Percentiles rank a stretch among this genome's conserved stretches.
Conservation (phyloP, 495 filamentous ascomycete genomes). For the Aspergillus sparsus region DNA sequence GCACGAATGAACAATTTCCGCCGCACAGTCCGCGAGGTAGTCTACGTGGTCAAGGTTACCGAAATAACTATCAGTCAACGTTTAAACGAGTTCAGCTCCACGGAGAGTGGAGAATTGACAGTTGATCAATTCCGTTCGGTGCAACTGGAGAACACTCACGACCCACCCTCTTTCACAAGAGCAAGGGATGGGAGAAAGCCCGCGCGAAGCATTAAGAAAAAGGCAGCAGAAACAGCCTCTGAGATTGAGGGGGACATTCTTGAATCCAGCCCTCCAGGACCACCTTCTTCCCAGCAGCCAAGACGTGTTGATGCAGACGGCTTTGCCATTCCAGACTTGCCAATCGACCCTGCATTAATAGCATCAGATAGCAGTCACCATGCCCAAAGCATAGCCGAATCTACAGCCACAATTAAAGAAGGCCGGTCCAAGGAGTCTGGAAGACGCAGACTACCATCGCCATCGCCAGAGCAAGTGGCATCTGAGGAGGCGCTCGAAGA, state of each 20-base stretch:
- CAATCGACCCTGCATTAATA: conserved; percentile 47
- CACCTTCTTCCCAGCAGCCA: conserved; percentile 28
- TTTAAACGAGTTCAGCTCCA: conserved; percentile 83
- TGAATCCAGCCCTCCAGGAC: conserved; percentile 1
- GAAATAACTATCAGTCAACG: conserved; percentile 87
- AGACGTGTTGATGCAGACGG: conserved; percentile 49
- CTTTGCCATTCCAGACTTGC: conserved; percentile 50
- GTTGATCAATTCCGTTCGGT: conserved; percentile 83
- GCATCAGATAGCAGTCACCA: conserved; percentile 22
- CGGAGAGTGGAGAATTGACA: conserved; percentile 74
- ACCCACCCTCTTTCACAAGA: conserved; percentile 81
- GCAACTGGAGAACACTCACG: conserved; percentile 63
- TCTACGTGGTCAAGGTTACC: conserved; percentile 93
- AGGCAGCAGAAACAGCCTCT: conserved; percentile 49
- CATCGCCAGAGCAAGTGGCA: conserved; percentile 43
- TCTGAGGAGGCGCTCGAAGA: conserved; percentile 47
- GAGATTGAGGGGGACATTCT: conserved; percentile 44
- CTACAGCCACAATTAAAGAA: conserved; percentile 17
- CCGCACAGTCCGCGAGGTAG: conserved; percentile 85
- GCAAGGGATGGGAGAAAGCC: conserved; percentile 51
- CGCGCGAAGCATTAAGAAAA: conserved; percentile 38
- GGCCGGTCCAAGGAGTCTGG: conserved; percentile 38
- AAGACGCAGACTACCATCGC: conserved; percentile 32
- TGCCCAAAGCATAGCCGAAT: conserved; percentile 28
- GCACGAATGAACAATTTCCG: conserved; percentile 97